Base-by-base conservation (phyloP, 352 stramenopile genomes). In the Elongisporangium senticosum region DNA sequence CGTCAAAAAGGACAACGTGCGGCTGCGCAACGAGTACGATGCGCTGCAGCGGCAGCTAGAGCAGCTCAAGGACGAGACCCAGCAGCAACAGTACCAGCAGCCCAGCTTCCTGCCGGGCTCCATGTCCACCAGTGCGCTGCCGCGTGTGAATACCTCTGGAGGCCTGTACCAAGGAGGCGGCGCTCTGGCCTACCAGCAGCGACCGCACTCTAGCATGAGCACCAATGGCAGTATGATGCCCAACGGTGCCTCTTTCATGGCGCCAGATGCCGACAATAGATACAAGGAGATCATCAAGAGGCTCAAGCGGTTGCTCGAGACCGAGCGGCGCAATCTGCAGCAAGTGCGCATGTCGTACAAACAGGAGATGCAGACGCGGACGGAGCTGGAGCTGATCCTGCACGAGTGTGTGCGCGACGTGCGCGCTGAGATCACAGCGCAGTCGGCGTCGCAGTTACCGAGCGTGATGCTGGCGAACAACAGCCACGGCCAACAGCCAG, bases 271-370 rank as follows among this genome's bases (percentile, higher is more conserved):
- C 0, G 82, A 96, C 64, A 84, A 76, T 51, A 76, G 87, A 17
- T 97, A 97, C 73, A 97, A 97, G 64, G 89, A 96, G 55, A 94
- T 97, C 55, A 96, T 97, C 63, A 95, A 95, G 68, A 74, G 89
- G 7, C 68, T 97, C 22, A 97, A 97, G 70, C 77, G 87, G 7
- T 67, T 97, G 40, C 68, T 97, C 7, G 90, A 97, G 47, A 75
- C 85, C 13, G 90, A 97, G 70, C 65, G 87, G 24, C 73, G 77
- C 15, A 96, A 93, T 26, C 57, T 96, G 24, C 73, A 86, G 58
- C 76, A 96, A 56, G 87, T 92, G 37, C 79, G 85, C n/a, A 63
- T 71, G 7, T 67, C 77, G 1, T 90, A 92, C 64, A 86, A 87
- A 48, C 55, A 65, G 7, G 79, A 96, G 51, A 50, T 95, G 19